Percentiles rank a stretch among this genome's conserved stretches.
Evolutionary conservation across 805 yeast genomes (phyloP).

Genomic region (Barnettozyma wickerhamii): DNA sequence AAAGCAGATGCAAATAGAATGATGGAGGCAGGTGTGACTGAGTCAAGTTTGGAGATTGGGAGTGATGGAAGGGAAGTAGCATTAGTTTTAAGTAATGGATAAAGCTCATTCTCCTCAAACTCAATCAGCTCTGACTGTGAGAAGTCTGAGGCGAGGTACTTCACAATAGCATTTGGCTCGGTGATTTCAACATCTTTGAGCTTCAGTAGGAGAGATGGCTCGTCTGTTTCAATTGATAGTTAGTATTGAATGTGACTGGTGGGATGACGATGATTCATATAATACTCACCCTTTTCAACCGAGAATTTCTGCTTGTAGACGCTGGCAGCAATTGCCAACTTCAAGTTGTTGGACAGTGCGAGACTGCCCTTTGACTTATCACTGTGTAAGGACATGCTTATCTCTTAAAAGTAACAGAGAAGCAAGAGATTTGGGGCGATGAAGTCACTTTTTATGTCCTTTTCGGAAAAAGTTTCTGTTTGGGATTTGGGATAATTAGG

Average conservation of each 20-base stretch:
- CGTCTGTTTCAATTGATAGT: slow-evolving; percentile 11
- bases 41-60: slow-evolving; percentile 24
- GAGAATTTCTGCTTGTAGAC: slow-evolving; percentile 17
- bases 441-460: too few relatives aligned
- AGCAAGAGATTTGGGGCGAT: background rate
- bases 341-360: slow-evolving; percentile 24
- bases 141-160: slow-evolving; percentile 53
- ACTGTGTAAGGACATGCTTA: slow-evolving; percentile 19
- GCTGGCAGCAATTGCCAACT: slow-evolving; percentile 26
- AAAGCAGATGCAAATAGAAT: slow-evolving; percentile 57
- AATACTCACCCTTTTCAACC: slow-evolving; percentile 24
- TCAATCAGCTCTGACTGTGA: slow-evolving; percentile 29
- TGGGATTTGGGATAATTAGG: too few relatives aligned
- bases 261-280: background rate
- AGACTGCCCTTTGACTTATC: slow-evolving; percentile 21
- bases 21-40: slow-evolving; percentile 46
- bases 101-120: slow-evolving; percentile 43
- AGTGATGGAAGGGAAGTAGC: slow-evolving; percentile 18
- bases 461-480: too few relatives aligned
- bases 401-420: background rate
- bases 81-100: slow-evolving; percentile 32
- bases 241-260: background rate
- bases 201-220: slow-evolving; percentile 20
- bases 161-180: slow-evolving; percentile 68
- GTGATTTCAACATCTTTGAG: slow-evolving; percentile 38